Conservation (phyloP, 805 yeast genomes). For the Candida jianshihensis region DNA sequence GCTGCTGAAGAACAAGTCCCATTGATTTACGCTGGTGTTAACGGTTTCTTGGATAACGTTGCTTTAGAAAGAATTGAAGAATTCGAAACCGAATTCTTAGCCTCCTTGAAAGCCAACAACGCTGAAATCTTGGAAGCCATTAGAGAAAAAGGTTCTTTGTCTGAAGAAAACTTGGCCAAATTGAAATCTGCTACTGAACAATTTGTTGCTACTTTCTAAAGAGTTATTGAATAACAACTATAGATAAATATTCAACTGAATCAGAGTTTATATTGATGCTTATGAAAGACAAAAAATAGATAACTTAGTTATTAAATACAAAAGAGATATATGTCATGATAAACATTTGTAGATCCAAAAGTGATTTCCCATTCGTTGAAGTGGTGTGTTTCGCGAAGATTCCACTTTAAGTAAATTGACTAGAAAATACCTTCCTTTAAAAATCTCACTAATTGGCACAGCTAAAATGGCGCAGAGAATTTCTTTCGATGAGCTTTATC, state of each 20-base stretch:
- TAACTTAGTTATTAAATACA: slow-evolving; percentile 1
- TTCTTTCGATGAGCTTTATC: slow-evolving; percentile 79
- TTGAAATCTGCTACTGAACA: slow-evolving; percentile 89
- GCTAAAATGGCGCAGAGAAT: slow-evolving; percentile 28
- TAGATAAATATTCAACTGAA: slow-evolving; percentile 2
- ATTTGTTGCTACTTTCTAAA: slow-evolving; percentile 84
- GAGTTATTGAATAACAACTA: slow-evolving; percentile 1
- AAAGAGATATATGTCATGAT: slow-evolving; percentile 5
- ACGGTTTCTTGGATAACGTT: slow-evolving; percentile 92
- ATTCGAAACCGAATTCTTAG: slow-evolving; percentile 88
- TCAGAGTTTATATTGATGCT: slow-evolving; percentile 5
- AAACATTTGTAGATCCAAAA: not conserved
- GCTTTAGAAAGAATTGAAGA: slow-evolving; percentile 81
- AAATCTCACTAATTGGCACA: too few species aligned
- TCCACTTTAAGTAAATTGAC: not conserved
- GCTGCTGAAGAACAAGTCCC: slow-evolving; percentile 99
- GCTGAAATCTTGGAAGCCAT: slow-evolving; percentile 76
- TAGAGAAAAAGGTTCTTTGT: slow-evolving; percentile 82
- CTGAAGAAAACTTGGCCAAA: slow-evolving; percentile 78
- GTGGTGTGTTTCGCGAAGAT: slow-evolving; percentile 2
- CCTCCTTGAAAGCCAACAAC: slow-evolving; percentile 89
- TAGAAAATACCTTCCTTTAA: too few species aligned
- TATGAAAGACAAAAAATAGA: slow-evolving; percentile 1
- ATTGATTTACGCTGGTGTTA: slow-evolving; percentile 98
- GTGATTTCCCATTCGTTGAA: too few species aligned